These are phyloP conservation scores for Chimonanthus praecox DNA, from an alignment of 164 flowering plant genomes.

Conservation along the genomic window DNA sequence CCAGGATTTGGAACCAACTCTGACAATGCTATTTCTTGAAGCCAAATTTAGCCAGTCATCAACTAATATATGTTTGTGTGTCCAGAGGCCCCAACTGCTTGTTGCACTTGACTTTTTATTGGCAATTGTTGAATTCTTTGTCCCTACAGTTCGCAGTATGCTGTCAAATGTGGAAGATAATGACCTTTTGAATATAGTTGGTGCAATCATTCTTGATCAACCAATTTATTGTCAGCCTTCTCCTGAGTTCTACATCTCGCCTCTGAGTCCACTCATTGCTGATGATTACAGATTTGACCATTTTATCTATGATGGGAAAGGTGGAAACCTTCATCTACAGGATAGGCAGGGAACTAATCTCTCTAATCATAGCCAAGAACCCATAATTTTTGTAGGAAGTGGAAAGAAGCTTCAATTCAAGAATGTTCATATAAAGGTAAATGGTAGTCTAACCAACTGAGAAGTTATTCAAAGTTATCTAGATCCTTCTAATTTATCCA, in stretches of 20 bases:
- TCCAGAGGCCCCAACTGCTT: slow-evolving; percentile 93
- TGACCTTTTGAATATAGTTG: slow-evolving; percentile 27
- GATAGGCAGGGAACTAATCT: slow-evolving; percentile 55
- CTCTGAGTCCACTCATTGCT: slow-evolving; percentile 63
- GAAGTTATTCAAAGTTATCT: neutral
- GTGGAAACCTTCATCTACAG: slow-evolving; percentile 60
- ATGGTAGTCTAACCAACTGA: neutral
- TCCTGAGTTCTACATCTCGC: slow-evolving; percentile 62
- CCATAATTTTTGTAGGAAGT: slow-evolving; percentile 73
- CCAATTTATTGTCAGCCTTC: slow-evolving; percentile 52
- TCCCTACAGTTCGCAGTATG: slow-evolving; percentile 55
- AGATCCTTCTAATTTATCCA: neutral
- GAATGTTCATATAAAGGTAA: slow-evolving; percentile 75
- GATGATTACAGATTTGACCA: slow-evolving; percentile 78
- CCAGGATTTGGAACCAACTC: slow-evolving; percentile 24
- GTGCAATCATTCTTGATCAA: slow-evolving; percentile 66
- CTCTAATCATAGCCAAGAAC: slow-evolving; percentile 52
- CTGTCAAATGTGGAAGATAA: slow-evolving; percentile 57
- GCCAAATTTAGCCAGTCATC: slow-evolving; percentile 55
- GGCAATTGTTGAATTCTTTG: slow-evolving; percentile 93
- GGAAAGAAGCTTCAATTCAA: slow-evolving; percentile 78
- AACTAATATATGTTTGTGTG: slow-evolving; percentile 47
- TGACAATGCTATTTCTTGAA: slow-evolving; percentile 89
- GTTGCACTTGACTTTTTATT: slow-evolving; percentile 96
- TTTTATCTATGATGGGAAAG: slow-evolving; percentile 82